Conservation (phyloP, 2,329 filamentous ascomycete species). For the Apiospora saccharicola region DNA sequence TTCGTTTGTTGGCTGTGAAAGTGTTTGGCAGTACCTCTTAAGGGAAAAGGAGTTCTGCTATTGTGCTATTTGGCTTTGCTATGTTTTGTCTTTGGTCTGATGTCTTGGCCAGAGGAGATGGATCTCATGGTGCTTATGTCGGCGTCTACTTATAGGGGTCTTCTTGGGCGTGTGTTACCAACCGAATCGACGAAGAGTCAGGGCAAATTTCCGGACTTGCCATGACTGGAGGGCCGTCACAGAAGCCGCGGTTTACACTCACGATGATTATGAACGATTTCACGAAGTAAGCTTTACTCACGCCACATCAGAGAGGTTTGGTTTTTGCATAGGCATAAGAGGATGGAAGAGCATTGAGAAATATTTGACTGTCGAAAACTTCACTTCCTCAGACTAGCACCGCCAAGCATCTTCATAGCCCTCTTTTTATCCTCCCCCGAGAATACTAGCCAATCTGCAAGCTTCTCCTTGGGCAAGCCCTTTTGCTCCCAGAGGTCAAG, state of each 20-base stretch:
- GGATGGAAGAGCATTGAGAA: background rate
- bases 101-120: background rate
- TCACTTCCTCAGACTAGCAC: no score
- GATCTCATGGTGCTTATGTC: no score
- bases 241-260: background rate
- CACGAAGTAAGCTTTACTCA: background rate
- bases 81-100: background rate
- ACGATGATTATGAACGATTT: no score
- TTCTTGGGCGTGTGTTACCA: background rate
- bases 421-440: slow-evolving; percentile 32
- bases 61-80: background rate
- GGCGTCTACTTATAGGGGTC: background rate
- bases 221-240: background rate
- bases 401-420: slow-evolving; percentile 32
- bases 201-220: background rate
- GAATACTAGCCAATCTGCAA: slow-evolving; percentile 31
- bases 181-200: background rate
- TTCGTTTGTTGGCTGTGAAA: background rate
- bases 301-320: background rate
- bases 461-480: slow-evolving; percentile 34
- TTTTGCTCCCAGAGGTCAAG: slow-evolving; percentile 32
- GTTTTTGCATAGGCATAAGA: background rate
- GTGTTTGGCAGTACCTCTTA: background rate
- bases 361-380: background rate
- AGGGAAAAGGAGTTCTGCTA: background rate